A percentile compares a stretch with the other conserved stretches of the same genome.
phyloP scores from a whole-genome alignment of 495 filamentous ascomycete species.

The Penicillium coprophilum region DNA sequence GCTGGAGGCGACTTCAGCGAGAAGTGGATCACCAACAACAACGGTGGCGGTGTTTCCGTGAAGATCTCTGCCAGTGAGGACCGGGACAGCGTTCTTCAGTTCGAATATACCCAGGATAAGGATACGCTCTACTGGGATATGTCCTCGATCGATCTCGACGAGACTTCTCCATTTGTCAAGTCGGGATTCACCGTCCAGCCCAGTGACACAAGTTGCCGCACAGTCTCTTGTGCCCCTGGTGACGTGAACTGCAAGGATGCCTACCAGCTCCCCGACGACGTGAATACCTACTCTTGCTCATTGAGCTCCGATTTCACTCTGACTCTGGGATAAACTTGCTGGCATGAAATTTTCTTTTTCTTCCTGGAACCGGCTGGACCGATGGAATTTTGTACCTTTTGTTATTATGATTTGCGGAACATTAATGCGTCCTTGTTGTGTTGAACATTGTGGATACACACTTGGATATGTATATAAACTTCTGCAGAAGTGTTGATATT shows the following conservation, averaged over 20 bases:
- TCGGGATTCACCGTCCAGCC: constrained; percentile 22
- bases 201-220: constrained; percentile 27
- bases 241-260: constrained; percentile 29
- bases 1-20: constrained; percentile 37
- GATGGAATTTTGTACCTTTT: constrained; percentile 12
- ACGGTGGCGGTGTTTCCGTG: constrained; percentile 49
- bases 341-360: not conserved
- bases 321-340: constrained; percentile 27
- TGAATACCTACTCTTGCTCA: constrained; percentile 34
- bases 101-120: constrained; percentile 28
- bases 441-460: not conserved
- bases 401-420: not conserved
- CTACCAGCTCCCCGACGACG: constrained; percentile 39
- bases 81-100: constrained; percentile 44
- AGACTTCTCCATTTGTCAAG: constrained; percentile 22
- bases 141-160: constrained; percentile 35
- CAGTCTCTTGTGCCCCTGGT: constrained; percentile 29
- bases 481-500: constrained; percentile 4
- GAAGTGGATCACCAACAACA: constrained; percentile 38
- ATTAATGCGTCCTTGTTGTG: constrained; percentile 1
- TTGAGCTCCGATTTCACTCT: constrained; percentile 25
- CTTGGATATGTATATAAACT: constrained; percentile 3
- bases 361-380: constrained; percentile 4
- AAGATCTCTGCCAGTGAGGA: constrained; percentile 41
- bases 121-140: constrained; percentile 35